Evolutionary conservation across 148 eudicot genomes (phyloP), one percentile per base, ranked within the genome.

Genomic region (Talinum fruticosum): DNA sequence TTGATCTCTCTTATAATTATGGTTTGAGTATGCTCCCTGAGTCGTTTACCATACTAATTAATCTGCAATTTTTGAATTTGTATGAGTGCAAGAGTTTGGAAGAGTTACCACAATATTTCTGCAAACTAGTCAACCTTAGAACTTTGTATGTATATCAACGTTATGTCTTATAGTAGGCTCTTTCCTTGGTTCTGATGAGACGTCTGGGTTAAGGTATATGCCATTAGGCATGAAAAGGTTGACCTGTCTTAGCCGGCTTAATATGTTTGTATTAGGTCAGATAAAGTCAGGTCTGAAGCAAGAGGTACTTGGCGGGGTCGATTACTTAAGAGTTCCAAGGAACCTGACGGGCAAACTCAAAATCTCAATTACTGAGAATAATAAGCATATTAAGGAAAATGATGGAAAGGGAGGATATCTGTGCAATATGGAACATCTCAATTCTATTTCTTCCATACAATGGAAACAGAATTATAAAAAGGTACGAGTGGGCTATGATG

Each of bases 161-260:
- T n/a, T n/a, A n/a, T n/a, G n/a, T n/a, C n/a, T n/a, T n/a, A n/a
- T n/a, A n/a, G n/a, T n/a, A n/a, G n/a, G n/a, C n/a, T n/a, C n/a
- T n/a, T n/a, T n/a, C n/a, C n/a, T n/a, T n/a, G n/a, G n/a, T n/a
- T n/a, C n/a, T n/a, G n/a, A n/a, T n/a, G n/a, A n/a, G n/a, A n/a
- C n/a, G n/a, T n/a, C n/a, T 8, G 0, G 6, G 24, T 30, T 76
- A 64, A 34, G 0, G 3, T 15, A 3, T 62, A 79, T 79, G 82
- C 75, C 82, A 35, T 14, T 34, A 19, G 47, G 64, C 53, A 38
- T 80, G 70, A 75, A 34, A 12, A 68, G 8, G 15, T 69, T 80
- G 29, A 80, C 70, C 30, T 16, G 21, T 26, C 76, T 79, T 13
- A 30, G 67, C 19, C 44, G 12, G 18, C 51, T 79, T 4, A 10